Conservation (phyloP, 2,329 filamentous ascomycete species). For the Pyrenophora seminiperda region DNA sequence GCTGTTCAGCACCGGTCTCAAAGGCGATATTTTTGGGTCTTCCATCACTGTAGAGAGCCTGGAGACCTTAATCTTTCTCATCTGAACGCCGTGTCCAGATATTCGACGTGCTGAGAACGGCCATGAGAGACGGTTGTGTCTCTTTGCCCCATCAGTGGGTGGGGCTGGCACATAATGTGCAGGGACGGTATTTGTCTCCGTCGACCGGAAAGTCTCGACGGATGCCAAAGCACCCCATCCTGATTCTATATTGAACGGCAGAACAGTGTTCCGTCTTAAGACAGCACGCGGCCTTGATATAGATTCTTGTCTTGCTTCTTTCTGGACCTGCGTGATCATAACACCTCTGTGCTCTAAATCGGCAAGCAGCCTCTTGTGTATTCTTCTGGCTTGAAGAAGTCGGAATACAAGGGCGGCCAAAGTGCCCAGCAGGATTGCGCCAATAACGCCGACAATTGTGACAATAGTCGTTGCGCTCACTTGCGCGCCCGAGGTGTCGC, state of each 20-base stretch:
- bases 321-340: constrained; percentile 30
- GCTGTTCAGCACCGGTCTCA: constrained; percentile 28
- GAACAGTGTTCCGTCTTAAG: constrained; percentile 37
- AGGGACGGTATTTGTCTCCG: constrained; percentile 20
- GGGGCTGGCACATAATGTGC: constrained; percentile 34
- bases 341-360: constrained; percentile 44
- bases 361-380: constrained; percentile 38
- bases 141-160: constrained; percentile 23
- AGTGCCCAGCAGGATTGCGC: constrained; percentile 33
- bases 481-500: constrained; percentile 15
- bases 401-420: constrained; percentile 32
- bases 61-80: constrained; percentile 35
- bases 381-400: constrained; percentile 33
- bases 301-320: constrained; percentile 19
- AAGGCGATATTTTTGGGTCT: constrained; percentile 43
- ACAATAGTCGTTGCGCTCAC: constrained; percentile 32
- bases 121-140: constrained; percentile 37
- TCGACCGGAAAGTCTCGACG: constrained; percentile 41
- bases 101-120: constrained; percentile 34
- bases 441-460: constrained; percentile 33
- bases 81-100: constrained; percentile 33
- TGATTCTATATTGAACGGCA: constrained; percentile 44
- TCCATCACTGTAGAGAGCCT: constrained; percentile 48
- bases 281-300: constrained; percentile 40
- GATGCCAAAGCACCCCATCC: constrained; percentile 52